Evolutionary conservation across 2,329 filamentous ascomycete species (phyloP).

Genomic region (Nothophoma quercina): DNA sequence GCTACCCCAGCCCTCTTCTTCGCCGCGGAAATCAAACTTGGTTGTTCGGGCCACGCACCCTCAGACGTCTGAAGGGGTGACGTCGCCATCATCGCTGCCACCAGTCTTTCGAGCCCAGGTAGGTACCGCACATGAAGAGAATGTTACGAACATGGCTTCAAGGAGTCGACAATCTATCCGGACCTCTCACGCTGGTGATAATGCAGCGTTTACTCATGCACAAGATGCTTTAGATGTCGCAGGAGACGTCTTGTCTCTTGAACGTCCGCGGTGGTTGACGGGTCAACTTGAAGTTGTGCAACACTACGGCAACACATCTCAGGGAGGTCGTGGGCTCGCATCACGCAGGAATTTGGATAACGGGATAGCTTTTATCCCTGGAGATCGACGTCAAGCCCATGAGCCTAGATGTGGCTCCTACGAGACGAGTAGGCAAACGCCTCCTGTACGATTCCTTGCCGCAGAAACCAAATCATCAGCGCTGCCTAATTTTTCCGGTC

Average conservation of each 20-base stretch:
- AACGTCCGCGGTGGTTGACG: constrained; percentile 27
- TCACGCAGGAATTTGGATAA: no score
- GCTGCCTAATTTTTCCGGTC: constrained; percentile 23
- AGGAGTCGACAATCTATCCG: background rate
- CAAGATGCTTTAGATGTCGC: background rate
- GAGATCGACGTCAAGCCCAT: no score
- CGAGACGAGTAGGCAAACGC: constrained; percentile 9
- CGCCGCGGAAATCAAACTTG: constrained; percentile 25
- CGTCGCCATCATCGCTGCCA: constrained; percentile 30
- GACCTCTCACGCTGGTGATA: background rate
- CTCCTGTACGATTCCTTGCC: constrained; percentile 26
- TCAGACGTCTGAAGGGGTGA: constrained; percentile 9
- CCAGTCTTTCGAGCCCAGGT: constrained; percentile 11
- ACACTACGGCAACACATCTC: constrained; percentile 34
- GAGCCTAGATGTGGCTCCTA: background rate
- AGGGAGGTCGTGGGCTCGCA: constrained; percentile 12
- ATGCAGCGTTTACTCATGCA: background rate
- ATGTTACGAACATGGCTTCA: background rate
- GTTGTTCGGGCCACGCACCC: constrained; percentile 19
- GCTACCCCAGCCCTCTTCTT: constrained; percentile 30
- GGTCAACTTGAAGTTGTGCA: constrained; percentile 35
- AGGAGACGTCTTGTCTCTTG: background rate
- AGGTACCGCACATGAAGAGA: background rate
- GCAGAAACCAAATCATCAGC: constrained; percentile 9
- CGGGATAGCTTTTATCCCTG: no score